Evolutionary conservation across 306 rosid genomes (phyloP).

Genomic region (Cucumis melo): DNA sequence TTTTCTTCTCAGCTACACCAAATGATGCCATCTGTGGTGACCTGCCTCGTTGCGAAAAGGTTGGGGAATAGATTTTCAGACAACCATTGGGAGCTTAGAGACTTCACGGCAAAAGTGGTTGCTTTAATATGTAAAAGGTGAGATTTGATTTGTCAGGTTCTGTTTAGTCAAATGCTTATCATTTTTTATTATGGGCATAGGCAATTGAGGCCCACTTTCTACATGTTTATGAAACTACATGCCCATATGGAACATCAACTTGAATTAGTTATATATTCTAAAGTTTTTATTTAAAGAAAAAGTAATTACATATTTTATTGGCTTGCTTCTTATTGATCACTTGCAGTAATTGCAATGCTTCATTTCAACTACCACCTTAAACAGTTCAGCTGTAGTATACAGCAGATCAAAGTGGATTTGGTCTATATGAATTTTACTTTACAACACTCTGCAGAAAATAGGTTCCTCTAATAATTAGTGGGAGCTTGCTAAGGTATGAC

Average conservation of each 20-base stretch:
- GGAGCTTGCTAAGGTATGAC: neutral
- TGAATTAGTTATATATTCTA: neutral
- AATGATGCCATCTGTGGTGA: slow-evolving; percentile 81
- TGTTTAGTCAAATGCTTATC: neutral
- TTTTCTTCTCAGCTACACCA: slow-evolving; percentile 62
- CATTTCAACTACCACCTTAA: neutral
- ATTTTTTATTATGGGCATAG: neutral
- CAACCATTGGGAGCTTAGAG: slow-evolving; percentile 92
- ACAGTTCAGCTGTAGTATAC: neutral
- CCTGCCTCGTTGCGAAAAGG: slow-evolving; percentile 75
- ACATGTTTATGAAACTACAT: neutral
- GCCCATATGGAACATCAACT: neutral
- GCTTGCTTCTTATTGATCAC: neutral
- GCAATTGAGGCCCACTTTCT: neutral
- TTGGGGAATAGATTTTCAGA: slow-evolving; percentile 65
- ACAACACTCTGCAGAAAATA: neutral
- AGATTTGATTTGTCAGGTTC: neutral
- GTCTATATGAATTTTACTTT: neutral
- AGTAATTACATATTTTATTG: neutral
- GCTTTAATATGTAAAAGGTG: slow-evolving; percentile 83
- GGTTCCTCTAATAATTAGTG: neutral
- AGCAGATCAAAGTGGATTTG: neutral
- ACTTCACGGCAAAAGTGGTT: slow-evolving; percentile 60
- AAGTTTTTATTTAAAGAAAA: no score
- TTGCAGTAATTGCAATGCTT: neutral